Evolutionary conservation across 2,329 filamentous ascomycete genomes (phyloP).

Genomic region (Elsinoe fawcettii): DNA sequence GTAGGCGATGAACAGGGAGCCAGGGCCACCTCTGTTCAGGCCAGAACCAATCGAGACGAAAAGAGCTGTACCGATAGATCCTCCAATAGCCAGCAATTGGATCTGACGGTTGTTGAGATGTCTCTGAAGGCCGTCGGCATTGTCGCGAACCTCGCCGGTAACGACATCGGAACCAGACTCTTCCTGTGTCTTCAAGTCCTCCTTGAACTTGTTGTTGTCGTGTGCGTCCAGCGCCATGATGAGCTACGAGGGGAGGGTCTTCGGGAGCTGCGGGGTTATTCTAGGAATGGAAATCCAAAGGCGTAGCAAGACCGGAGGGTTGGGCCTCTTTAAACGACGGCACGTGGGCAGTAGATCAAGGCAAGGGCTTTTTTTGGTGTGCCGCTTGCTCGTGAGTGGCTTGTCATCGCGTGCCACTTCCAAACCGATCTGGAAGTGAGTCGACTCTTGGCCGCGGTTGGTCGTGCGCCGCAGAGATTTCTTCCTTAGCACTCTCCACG

Average conservation of each 20-base stretch:
- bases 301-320: background rate
- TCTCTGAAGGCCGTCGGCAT: slow-evolving; percentile 37
- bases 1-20: slow-evolving; percentile 51
- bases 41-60: slow-evolving; percentile 48
- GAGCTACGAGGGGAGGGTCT: background rate
- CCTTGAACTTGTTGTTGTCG: slow-evolving; percentile 14
- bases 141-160: slow-evolving; percentile 26
- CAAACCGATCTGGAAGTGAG: slow-evolving; percentile 11
- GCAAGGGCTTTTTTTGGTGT: background rate
- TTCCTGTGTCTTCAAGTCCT: slow-evolving; percentile 6
- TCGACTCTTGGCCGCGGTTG: background rate
- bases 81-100: slow-evolving; percentile 28
- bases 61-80: slow-evolving; percentile 24
- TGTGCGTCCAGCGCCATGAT: slow-evolving; percentile 8
- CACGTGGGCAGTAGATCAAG: background rate
- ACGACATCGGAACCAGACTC: slow-evolving; percentile 17
- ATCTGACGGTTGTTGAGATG: slow-evolving; percentile 43
- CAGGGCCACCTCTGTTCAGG: slow-evolving; percentile 42
- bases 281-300: background rate
- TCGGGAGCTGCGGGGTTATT: background rate
- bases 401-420: slow-evolving; percentile 12
- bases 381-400: slow-evolving; percentile 4
- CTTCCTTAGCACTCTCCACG: background rate
- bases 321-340: slow-evolving; percentile 9
- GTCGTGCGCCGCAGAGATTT: background rate